phyloP scores from a whole-genome alignment of 2,329 filamentous ascomycete genomes.

The Penicillium sp. region DNA sequence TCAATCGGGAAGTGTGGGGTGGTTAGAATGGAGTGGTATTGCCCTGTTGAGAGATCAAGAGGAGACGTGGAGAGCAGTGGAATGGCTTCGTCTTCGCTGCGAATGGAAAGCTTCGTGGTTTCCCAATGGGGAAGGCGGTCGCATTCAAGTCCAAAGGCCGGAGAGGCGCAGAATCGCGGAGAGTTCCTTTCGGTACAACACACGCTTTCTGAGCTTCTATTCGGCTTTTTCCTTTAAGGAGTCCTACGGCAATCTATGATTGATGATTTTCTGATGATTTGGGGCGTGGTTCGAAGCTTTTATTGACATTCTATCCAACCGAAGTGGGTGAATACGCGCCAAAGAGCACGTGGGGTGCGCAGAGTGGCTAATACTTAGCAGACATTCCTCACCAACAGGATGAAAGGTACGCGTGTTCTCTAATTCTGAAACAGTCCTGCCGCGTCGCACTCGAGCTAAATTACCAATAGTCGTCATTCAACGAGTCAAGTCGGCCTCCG shows the following conservation, averaged over 20 bases:
- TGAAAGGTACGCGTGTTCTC: constrained; percentile 7
- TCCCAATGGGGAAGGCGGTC: constrained; percentile 21
- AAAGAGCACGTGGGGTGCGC: neutral
- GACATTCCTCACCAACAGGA: neutral
- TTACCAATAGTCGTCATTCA: constrained; percentile 73
- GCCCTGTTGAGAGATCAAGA: constrained; percentile 7
- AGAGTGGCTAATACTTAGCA: constrained; percentile 1
- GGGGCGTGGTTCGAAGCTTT: neutral
- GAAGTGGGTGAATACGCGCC: neutral
- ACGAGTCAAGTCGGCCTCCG: constrained; percentile 88
- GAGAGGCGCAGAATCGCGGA: neutral
- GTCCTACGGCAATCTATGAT: too few relatives aligned
- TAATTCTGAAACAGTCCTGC: neutral
- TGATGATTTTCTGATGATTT: neutral
- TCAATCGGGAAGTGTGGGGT: neutral
- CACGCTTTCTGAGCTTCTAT: neutral
- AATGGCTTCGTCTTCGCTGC: constrained; percentile 16
- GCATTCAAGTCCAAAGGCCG: constrained; percentile 4
- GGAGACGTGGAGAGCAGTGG: constrained; percentile 13
- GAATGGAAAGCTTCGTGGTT: constrained; percentile 21
- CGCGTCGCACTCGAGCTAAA: constrained; percentile 5
- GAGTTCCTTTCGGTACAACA: neutral
- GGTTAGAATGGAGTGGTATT: constrained; percentile 2
- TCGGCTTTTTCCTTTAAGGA: neutral
- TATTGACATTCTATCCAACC: neutral